Base-by-base conservation (phyloP, 2,329 filamentous ascomycete species). In the Conoideocrella luteorostrata region DNA sequence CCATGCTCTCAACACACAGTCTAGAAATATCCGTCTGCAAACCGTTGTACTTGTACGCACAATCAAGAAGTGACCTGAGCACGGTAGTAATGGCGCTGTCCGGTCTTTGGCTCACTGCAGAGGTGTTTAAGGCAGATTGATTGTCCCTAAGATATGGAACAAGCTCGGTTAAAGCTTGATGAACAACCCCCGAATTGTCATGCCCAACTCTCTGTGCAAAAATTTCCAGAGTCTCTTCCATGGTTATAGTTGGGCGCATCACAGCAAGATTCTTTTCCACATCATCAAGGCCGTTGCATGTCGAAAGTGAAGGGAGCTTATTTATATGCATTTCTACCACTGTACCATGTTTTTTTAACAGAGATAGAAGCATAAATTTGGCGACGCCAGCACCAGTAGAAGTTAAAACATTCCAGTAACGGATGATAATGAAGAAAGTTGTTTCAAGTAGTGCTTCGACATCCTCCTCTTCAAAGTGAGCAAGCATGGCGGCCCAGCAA, bases 121-220 rank as follows among this genome's bases (percentile, higher is more conserved):
- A 85, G 12, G 84, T 78, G 57, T 95, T 88, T 17, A 98, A 68
- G 47, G 87, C 84, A 20, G 77, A 77, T 58, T 95, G 89, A 50
- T 95, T 78, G 4, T 68, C 63, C 47, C 80, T 74, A 6, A 98
- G 73, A 55, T 86, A 95, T 1, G 74, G 72, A 5, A 81, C 74
- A 6, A 98, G 74, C 59, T 98, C 93, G 18, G 71, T 70, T 36
- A 98, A 65, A 17, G 89, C 85, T 62, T 90, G 86, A 43, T 86
- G 74, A 17, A 95, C 87, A 37, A 98, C 90, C 1, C 86, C 84
- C 0, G 83, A 77, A 58, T 91, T 94, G 52, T 98, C 93, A 56
- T 93, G 88, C 32, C 75, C 71, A 44, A 94, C 77, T 49, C 93
- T 79, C 51, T 79, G 72, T 18, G 82, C 75, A 51, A 95, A 93